Evolutionary conservation across 225 moss, liverwort and hornwort species (phyloP).

Genomic region (Climacium dendroides): DNA sequence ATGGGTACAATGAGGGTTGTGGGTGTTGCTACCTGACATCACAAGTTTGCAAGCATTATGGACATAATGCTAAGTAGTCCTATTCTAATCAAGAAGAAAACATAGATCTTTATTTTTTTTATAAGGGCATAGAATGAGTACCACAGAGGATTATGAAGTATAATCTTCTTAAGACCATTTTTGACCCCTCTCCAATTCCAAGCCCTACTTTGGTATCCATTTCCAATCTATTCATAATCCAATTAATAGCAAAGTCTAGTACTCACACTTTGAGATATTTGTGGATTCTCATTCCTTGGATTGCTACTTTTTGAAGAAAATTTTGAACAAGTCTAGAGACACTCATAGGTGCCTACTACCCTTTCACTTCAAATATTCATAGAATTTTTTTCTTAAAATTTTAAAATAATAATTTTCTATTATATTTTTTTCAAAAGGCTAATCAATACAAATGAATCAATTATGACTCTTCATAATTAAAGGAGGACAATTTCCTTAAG

Average conservation of each 20-base stretch:
- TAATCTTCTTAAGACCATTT: background rate
- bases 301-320: too few species aligned
- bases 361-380: too few species aligned
- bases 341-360: too few species aligned
- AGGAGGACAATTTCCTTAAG: too few species aligned
- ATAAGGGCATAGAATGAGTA: background rate
- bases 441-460: too few species aligned
- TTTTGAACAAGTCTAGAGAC: too few species aligned
- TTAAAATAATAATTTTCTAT: too few species aligned
- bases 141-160: background rate
- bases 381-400: too few species aligned
- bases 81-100: background rate
- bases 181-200: accelerated
- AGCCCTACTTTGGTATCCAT: background rate
- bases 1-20: too few species aligned
- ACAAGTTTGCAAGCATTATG: background rate
- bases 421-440: too few species aligned
- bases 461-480: too few species aligned
- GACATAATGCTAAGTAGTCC: background rate
- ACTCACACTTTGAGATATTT: background rate
- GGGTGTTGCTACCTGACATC: too few species aligned
- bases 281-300: background rate
- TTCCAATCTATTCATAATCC: background rate
- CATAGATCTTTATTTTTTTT: background rate
- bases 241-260: background rate